Conservation (phyloP, 129 eudicot species). For the Calendula officinalis region DNA sequence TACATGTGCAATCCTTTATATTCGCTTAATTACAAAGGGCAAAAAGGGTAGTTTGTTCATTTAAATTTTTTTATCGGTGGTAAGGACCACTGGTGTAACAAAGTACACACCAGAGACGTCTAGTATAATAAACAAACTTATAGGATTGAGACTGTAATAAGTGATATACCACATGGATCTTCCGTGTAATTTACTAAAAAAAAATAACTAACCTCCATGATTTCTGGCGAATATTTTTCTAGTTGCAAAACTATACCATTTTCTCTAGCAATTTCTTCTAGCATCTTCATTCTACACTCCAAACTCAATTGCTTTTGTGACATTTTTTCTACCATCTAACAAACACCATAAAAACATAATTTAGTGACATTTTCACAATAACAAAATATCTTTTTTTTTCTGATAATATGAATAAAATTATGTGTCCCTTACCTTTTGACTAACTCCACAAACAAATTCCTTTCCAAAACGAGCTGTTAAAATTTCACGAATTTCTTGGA, state of each 20-base stretch:
- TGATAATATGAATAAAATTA: not conserved
- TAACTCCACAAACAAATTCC: conserved; percentile 64
- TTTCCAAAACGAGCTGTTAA: conserved; percentile 60
- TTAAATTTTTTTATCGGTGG: no score
- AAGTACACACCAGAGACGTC: no score
- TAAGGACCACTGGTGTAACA: no score
- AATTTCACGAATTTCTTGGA: conserved; percentile 63
- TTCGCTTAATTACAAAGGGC: no score
- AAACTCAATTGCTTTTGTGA: conserved; percentile 64
- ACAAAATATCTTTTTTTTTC: not conserved
- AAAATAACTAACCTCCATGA: conserved; percentile 39
- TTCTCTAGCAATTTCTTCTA: conserved; percentile 61
- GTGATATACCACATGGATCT: no score
- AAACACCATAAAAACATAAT: conserved; percentile 13
- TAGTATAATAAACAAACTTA: no score
- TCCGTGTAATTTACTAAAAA: no score
- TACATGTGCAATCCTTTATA: no score
- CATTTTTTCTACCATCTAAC: conserved; percentile 66
- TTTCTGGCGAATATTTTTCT: conserved; percentile 29
- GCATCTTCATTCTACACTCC: conserved; percentile 59
- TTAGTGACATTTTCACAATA: not conserved
- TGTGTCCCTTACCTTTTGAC: conserved; percentile 40
- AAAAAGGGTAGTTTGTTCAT: no score
- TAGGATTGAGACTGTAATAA: no score
- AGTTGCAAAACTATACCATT: conserved; percentile 51